A percentile compares a stretch with the other conserved stretches of the same genome.
These are phyloP conservation scores for Stephanodiscus minutulus DNA, from an alignment of 108 stramenopile species.

Conservation along the genomic window DNA sequence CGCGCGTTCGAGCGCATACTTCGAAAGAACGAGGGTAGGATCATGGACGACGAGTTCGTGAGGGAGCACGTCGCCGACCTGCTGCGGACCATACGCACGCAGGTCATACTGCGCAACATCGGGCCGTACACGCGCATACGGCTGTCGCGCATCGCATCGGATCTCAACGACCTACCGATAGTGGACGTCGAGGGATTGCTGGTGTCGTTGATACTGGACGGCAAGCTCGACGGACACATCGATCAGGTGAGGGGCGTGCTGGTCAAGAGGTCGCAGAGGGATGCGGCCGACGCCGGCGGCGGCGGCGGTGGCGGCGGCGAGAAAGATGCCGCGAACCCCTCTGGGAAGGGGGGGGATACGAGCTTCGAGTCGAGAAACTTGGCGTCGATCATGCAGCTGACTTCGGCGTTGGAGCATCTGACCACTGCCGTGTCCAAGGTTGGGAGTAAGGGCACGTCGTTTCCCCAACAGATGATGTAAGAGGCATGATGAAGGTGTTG, in stretches of 20 bases:
- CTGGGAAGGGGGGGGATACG: not conserved
- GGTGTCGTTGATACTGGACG: conserved; percentile 87
- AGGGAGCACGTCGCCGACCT: conserved; percentile 87
- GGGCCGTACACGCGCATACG: conserved; percentile 89
- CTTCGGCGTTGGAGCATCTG: conserved; percentile 34
- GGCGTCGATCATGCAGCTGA: conserved; percentile 27
- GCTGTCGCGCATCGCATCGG: conserved; percentile 70
- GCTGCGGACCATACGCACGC: conserved; percentile 88
- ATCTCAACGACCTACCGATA: conserved; percentile 86
- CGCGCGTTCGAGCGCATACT: conserved; percentile 79
- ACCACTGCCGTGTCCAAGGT: conserved; percentile 23
- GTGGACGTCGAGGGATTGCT: conserved; percentile 86
- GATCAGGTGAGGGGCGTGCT: conserved; percentile 79
- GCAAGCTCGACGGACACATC: conserved; percentile 75
- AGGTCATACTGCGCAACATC: conserved; percentile 82
- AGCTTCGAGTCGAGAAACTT: conserved; percentile 13
- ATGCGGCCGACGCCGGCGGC: not conserved
- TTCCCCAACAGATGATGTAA: conserved; percentile 15
- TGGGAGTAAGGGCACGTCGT: conserved; percentile 11
- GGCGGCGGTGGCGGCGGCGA: not conserved
- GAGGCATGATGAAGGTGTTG: not conserved
- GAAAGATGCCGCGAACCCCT: not conserved
- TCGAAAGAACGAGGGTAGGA: conserved; percentile 69
- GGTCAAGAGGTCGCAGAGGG: conserved; percentile 22
- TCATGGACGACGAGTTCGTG: conserved; percentile 95